These are phyloP conservation scores for Hyphopichia homilentoma DNA, from an alignment of 805 yeast genomes.

Conservation along the genomic window DNA sequence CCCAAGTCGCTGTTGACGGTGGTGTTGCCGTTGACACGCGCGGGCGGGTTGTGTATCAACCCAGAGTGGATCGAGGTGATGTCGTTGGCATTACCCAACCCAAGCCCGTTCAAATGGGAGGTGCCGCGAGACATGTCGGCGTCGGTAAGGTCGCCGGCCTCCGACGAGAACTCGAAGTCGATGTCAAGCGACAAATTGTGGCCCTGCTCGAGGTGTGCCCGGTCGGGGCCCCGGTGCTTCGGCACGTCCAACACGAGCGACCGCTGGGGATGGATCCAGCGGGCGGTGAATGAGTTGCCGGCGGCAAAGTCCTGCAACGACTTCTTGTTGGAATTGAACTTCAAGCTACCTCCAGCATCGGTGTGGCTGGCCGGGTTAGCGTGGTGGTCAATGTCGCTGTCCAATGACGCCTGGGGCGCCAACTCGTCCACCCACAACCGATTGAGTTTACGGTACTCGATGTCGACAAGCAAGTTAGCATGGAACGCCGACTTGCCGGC, in stretches of 20 bases:
- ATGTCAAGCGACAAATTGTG: slow-evolving; percentile 3
- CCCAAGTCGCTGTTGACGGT: slow-evolving; percentile 8
- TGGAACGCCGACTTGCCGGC: slow-evolving; percentile 16
- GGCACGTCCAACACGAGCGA: slow-evolving; percentile 13
- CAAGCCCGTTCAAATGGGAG: slow-evolving; percentile 14
- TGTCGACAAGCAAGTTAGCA: slow-evolving; percentile 15
- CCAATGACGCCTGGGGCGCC: slow-evolving; percentile 7
- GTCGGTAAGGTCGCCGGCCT: slow-evolving; percentile 7
- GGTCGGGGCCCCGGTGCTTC: slow-evolving; percentile 1
- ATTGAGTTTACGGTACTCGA: slow-evolving; percentile 20
- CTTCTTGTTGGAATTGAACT: slow-evolving; percentile 13
- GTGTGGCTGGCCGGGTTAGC: slow-evolving; percentile 2
- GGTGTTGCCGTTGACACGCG: slow-evolving; percentile 4
- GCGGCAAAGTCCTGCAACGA: slow-evolving; percentile 23
- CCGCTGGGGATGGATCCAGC: slow-evolving; percentile 30
- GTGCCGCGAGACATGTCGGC: slow-evolving; percentile 3
- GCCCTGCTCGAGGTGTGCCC: neutral
- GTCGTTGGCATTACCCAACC: slow-evolving; percentile 39
- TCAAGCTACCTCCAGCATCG: slow-evolving; percentile 6
- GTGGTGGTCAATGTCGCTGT: slow-evolving; percentile 3
- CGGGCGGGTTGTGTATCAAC: slow-evolving; percentile 9
- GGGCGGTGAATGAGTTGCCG: slow-evolving; percentile 21
- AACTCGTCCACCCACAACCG: slow-evolving; percentile 26
- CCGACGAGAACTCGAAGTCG: slow-evolving; percentile 8
- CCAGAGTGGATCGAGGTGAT: slow-evolving; percentile 40